Conservation (phyloP, 495 filamentous ascomycete genomes). For the Daldinia grandis region DNA sequence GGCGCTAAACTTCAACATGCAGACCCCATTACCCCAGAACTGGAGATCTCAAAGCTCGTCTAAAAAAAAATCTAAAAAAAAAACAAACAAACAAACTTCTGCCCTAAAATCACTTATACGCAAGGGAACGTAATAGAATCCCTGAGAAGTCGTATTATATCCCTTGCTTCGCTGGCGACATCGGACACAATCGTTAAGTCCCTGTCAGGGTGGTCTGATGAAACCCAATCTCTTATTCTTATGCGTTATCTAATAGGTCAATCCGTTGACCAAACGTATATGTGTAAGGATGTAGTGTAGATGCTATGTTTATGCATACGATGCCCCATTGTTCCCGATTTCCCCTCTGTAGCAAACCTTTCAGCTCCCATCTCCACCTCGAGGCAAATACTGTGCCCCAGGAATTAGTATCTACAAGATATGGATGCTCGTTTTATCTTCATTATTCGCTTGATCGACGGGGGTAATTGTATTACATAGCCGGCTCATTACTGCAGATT, state of each 20-base stretch:
- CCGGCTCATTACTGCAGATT: background rate
- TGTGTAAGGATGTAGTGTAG: too few species aligned
- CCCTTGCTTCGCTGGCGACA: slow-evolving; percentile 12
- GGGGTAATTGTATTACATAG: background rate
- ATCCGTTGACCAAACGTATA: slow-evolving; percentile 11
- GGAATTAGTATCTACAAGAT: background rate
- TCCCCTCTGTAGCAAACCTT: slow-evolving; percentile 6
- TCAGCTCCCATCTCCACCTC: background rate
- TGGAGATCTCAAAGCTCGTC: background rate
- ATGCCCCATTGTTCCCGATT: slow-evolving; percentile 1
- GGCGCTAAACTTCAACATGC: background rate
- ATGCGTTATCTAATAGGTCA: slow-evolving; percentile 12
- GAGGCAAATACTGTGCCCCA: background rate
- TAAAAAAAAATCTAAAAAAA: too few species aligned
- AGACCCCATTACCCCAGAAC: background rate
- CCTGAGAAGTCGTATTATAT: background rate
- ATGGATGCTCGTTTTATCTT: background rate
- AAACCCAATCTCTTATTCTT: slow-evolving; percentile 1
- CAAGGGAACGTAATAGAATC: background rate
- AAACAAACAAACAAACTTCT: too few species aligned
- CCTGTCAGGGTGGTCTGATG: slow-evolving; percentile 5
- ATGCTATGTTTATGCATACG: slow-evolving; percentile 8
- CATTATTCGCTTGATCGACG: background rate
- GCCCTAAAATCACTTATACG: background rate
- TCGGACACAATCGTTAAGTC: slow-evolving; percentile 13